A percentile compares a stretch with the other conserved stretches of the same genome.
These are phyloP conservation scores for Pleurotus sapidus DNA, from an alignment of 768 basidiomycete species.

Conservation along the genomic window DNA sequence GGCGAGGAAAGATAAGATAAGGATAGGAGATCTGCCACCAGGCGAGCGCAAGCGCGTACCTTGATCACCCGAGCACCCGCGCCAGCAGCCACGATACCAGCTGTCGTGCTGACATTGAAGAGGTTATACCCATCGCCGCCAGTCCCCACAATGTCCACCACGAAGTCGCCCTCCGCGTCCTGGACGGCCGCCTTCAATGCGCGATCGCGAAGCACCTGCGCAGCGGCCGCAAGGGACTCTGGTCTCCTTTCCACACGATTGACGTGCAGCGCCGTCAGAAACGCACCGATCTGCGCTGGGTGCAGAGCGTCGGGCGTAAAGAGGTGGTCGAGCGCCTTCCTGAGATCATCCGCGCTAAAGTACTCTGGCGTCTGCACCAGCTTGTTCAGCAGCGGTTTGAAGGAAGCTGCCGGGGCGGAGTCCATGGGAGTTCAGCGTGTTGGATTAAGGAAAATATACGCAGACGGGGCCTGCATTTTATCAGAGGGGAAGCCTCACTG, in stretches of 20 bases:
- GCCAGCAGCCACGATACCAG: conserved; percentile 91
- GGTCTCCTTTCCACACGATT: conserved; percentile 75
- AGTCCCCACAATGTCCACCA: conserved; percentile 88
- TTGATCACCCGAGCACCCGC: conserved; percentile 93
- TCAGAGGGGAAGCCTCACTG: background rate
- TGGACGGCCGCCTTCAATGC: conserved; percentile 63
- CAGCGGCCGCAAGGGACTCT: conserved; percentile 77
- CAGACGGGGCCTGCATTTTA: background rate
- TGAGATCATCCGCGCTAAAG: conserved; percentile 77
- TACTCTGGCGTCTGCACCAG: conserved; percentile 79
- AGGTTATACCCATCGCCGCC: conserved; percentile 96
- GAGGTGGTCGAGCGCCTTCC: conserved; percentile 68
- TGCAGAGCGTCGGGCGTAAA: conserved; percentile 62
- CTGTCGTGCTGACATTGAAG: conserved; percentile 96
- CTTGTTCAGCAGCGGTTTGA: conserved; percentile 76
- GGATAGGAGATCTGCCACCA: conserved; percentile 5
- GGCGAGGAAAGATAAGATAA: conserved; percentile 8
- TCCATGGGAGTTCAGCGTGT: conserved; percentile 1
- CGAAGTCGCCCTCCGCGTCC: conserved; percentile 62
- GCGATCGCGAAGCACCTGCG: conserved; percentile 66
- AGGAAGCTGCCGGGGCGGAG: conserved; percentile 29
- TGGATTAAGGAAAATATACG: background rate
- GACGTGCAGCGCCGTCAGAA: conserved; percentile 83
- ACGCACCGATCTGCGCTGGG: conserved; percentile 83
- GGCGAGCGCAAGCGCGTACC: conserved; percentile 37